Base-by-base conservation (phyloP, 164 flowering plant genomes). In the Warburgia ugandensis region DNA sequence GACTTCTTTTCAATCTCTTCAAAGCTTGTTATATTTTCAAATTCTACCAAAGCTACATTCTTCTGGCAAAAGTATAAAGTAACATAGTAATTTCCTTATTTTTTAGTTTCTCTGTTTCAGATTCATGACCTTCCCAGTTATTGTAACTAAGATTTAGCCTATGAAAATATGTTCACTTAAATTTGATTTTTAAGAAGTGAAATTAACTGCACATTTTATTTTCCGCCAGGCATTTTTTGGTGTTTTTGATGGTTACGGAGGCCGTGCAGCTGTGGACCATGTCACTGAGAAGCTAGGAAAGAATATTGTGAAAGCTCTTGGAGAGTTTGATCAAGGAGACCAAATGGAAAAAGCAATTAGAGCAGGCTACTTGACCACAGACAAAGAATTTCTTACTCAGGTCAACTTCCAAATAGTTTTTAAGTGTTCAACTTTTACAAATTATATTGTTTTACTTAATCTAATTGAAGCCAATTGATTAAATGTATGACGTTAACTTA, bases 221-320 rank as follows among this genome's bases (percentile, higher is more conserved):
- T 11, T 36, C 2, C 5, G 11, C 9, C 61, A 79, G 81, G 79
- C 84, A 0, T 66, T 74, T 42, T 79, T 76, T 41, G 69, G 68
- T 8, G 81, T 79, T 11, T 58, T 72, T 28, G 84, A 79, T 64
- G 74, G 77, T 5, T 83, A 80, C 61, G 86, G 86, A 12, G 86
- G 86, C n/a, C 60, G 63, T 10, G 70, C 56, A 20, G 83, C 83
- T 2, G 69, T 76, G 1, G 79, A 80, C 19, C 70, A 52, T 55
- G 80, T 61, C 6, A 68, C 65, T 2, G 68, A 75, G 31, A 75
- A 75, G 31, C 44, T 80, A 20, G 83, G 73, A 11, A 71, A 50
- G 35, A 77, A 73, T 64, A 80, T 80, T 19, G 19, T 72, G n/a
- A 55, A 54, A 29, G 69, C 54, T 19, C 10, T 48, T 2, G 41